Evolutionary conservation across 2,329 filamentous ascomycete species (phyloP), one percentile per base, ranked within the genome.

Genomic region (Calonectria montana): DNA sequence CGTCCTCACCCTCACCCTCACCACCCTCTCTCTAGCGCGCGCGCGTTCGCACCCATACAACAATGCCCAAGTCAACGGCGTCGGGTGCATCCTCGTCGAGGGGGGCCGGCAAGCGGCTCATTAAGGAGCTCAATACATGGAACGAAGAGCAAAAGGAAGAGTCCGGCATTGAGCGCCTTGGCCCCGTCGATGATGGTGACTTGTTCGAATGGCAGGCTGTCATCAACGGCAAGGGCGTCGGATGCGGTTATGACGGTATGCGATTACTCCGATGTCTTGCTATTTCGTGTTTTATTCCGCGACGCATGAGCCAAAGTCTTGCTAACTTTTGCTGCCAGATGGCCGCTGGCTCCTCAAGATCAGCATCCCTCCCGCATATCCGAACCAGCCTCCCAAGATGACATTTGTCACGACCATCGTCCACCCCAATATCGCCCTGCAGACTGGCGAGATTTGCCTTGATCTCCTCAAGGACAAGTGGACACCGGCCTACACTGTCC

Each of bases 381-480:
- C 97, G 3, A 88, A 94, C 69, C 84, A 89, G 1, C 93, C 97
- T 1, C 97, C 97, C 1, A 88, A 87, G 47, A 92, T 99, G 76
- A 87, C 85, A 70, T 99, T 99, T 86, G 86, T 88, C n/a, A 99
- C 95, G 41, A 91, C 91, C 73, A 91, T 97, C 76, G 94, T 94
- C 79, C 95, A 98, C 86, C 92, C 96, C 59, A 98, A 98, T 84
- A 91, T 91, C 37, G 86, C 87, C 65, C 86, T 90, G 74, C 78
- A 88, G 77, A 95, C 91, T 2, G 97, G 97, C 77, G 96, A 98
- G 84, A 97, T 99, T 81, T 99, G 97, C 83, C 91, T 98, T 31
- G 97, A 98, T 81, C 88, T 98, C 73, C 88, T 99, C 71, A 89
- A 89, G 80, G 89, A 92, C 67, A 89, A 89, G 21, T 98, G 96